Base-by-base conservation (phyloP, 331 rosid species). In the Quercus tomentella region DNA sequence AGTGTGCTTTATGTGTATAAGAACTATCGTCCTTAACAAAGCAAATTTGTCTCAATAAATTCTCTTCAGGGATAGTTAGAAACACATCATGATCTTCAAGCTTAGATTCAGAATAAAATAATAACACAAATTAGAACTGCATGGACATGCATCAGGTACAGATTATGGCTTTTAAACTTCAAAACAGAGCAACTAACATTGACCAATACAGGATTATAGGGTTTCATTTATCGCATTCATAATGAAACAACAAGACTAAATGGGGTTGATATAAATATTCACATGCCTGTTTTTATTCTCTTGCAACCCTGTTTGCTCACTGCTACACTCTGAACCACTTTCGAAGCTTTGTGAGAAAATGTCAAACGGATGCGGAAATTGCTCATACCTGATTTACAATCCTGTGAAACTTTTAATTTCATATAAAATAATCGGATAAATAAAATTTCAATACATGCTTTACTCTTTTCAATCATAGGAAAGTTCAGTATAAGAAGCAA, bases 211-310 rank as follows among this genome's bases (percentile, higher is more conserved):
- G 26, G 49, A 70, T 60, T 66, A 25, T 21, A 58, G 62, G 72
- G 65, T 35, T 67, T 67, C 21, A 67, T 16, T 65, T 65, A 17
- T 65, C 7, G 16, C 72, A 9, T 60, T 37, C 17, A 78, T 54
- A 70, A 28, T 55, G 21, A 23, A 58, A 22, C 63, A 67, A 75
- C 5, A 3, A 25, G 62, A 67, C 76, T 25, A 41, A 12, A 76
- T 33, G 65, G 60, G 12, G 33, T 15, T 65, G 68, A 10, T 43
- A 63, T 45, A 74, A 75, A 43, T 60, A 56, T 33, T 75, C 73
- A 60, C 92, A 60, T 85, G 83, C 97, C 94, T 86, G 87, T 82
- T 85, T 90, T 92, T 82, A 86, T 89, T 88, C 88, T 88, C 89
- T 94, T 94, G 82, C 78, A 74, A 69, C 63, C 78, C 69, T 82